These are phyloP conservation scores for Erodium trifolium DNA, from an alignment of 441 rosid genomes.

Conservation along the genomic window DNA sequence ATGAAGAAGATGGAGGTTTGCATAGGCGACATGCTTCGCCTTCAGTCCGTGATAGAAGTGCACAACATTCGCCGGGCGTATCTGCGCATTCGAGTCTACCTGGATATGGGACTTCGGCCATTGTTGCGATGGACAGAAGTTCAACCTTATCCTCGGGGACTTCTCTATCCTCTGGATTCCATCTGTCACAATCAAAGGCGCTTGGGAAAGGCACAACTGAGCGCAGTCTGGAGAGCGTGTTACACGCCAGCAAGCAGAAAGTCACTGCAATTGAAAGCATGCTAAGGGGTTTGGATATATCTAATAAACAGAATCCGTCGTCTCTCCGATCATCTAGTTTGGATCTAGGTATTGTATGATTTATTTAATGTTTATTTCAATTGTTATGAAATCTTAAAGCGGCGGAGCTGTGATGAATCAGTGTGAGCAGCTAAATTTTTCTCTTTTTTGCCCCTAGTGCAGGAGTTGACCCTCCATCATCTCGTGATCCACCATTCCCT, in stretches of 20 bases:
- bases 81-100: constrained; percentile 46
- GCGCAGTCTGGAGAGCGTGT: constrained; percentile 88
- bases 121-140: constrained; percentile 91
- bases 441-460: constrained; percentile 71
- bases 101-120: constrained; percentile 94
- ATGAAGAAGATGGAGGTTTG: constrained; percentile 95
- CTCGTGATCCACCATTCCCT: constrained; percentile 93
- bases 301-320: constrained; percentile 69
- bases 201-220: constrained; percentile 56
- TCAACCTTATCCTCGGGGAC: constrained; percentile 65
- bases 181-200: constrained; percentile 65
- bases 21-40: constrained; percentile 97
- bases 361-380: constrained; percentile 17
- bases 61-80: constrained; percentile 43
- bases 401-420: constrained; percentile 10
- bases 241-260: constrained; percentile 97
- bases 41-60: constrained; percentile 80
- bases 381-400: constrained; percentile 17
- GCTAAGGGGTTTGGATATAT: constrained; percentile 88
- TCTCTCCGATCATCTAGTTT: constrained; percentile 78
- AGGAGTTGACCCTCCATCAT: constrained; percentile 99
- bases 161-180: constrained; percentile 72
- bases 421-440: constrained; percentile 54
- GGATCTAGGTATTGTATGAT: constrained; percentile 84
- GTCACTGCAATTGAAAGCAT: constrained; percentile 98